Evolutionary conservation across 2,329 filamentous ascomycete genomes (phyloP).

Genomic region (Xylaria polymorpha): DNA sequence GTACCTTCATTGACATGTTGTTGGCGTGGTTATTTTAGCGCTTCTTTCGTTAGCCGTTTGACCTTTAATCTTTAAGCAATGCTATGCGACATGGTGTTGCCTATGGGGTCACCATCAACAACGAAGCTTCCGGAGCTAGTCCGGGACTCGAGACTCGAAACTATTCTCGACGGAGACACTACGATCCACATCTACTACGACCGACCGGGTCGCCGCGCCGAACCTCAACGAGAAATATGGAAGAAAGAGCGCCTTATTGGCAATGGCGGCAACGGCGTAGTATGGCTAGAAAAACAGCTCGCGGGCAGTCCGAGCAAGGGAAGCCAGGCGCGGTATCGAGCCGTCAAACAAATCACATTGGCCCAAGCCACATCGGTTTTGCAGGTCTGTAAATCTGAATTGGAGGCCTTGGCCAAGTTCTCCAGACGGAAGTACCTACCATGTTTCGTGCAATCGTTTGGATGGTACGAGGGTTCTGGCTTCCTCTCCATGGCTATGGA

Average conservation of each 20-base stretch:
- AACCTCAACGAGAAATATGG: constrained; percentile 17
- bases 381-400: constrained; percentile 19
- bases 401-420: constrained; percentile 26
- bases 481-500: constrained; percentile 25
- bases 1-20: background rate
- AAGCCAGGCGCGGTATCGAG: background rate
- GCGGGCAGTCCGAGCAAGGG: background rate
- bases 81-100: background rate
- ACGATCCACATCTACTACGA: constrained; percentile 23
- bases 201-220: constrained; percentile 11
- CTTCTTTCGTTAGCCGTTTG: background rate
- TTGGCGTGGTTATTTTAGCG: background rate
- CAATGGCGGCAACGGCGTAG: constrained; percentile 19
- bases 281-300: constrained; percentile 19
- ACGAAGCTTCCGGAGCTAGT: constrained; percentile 20
- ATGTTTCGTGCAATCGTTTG: constrained; percentile 23
- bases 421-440: background rate
- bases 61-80: background rate
- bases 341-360: constrained; percentile 23
- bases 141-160: constrained; percentile 21
- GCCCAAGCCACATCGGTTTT: constrained; percentile 5
- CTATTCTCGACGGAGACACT: background rate
- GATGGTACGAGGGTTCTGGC: constrained; percentile 15
- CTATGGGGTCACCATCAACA: background rate
- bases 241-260: constrained; percentile 16